Evolutionary conservation across 257 asterid species (phyloP).

Genomic region (Gardenia jasminoides): DNA sequence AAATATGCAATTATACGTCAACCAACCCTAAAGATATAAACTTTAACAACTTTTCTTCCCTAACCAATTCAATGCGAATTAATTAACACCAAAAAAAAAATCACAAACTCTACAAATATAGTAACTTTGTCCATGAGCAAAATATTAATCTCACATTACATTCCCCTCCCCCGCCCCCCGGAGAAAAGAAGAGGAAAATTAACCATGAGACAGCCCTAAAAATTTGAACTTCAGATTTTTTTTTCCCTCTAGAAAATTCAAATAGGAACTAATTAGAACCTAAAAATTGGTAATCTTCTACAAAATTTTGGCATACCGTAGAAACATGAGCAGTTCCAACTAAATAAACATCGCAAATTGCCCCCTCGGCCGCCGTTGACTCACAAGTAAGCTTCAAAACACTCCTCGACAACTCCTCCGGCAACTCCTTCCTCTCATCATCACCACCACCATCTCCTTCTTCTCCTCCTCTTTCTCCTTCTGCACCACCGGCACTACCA

Average conservation of each 20-base stretch:
- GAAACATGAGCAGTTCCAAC: constrained; percentile 95
- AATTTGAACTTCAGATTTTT: neutral
- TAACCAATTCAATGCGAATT: neutral
- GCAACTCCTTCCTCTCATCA: constrained; percentile 53
- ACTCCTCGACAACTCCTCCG: constrained; percentile 63
- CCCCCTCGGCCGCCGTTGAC: constrained; percentile 68
- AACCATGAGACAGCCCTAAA: neutral
- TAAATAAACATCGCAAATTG: constrained; percentile 77
- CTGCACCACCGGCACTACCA: constrained; percentile 11
- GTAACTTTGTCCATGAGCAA: too few relatives aligned
- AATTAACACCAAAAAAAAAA: neutral
- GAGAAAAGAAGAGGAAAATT: neutral
- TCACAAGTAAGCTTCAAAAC: constrained; percentile 69
- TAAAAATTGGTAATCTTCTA: neutral
- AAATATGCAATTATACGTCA: too few relatives aligned
- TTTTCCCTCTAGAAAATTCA: neutral
- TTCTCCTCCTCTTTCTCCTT: constrained; percentile 33
- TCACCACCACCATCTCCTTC: constrained; percentile 25
- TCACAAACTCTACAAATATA: too few relatives aligned
- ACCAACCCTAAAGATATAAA: neutral
- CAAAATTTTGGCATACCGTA: constrained; percentile 32
- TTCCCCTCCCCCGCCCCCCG: too few relatives aligned
- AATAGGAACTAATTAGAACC: neutral
- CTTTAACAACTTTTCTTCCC: neutral
- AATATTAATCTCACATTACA: neutral